A percentile compares a stretch with the other conserved stretches of the same genome.
These are phyloP conservation scores for Triangularia setosa DNA, from an alignment of 2,329 filamentous ascomycete genomes.

Conservation along the genomic window DNA sequence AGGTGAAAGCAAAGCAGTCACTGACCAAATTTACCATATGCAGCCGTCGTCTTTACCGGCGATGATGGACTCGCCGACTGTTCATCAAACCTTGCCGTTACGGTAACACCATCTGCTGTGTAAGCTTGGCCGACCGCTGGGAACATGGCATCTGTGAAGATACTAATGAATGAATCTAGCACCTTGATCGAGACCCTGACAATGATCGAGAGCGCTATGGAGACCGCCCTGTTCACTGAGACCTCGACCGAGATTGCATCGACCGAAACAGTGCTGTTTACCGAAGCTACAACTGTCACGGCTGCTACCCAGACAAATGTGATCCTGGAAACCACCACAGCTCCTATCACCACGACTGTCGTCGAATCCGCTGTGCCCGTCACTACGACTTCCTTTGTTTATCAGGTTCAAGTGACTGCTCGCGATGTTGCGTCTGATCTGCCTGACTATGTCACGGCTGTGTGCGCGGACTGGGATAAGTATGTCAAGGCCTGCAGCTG, in stretches of 20 bases:
- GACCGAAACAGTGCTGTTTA: neutral
- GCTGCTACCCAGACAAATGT: neutral
- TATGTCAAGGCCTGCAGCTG: neutral
- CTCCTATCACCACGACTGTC: neutral
- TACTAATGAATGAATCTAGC: neutral
- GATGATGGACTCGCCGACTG: constrained; percentile 2
- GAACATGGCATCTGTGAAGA: neutral
- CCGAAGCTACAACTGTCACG: neutral
- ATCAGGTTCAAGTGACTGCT: neutral
- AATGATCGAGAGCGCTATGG: neutral
- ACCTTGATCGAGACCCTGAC: constrained; percentile 1
- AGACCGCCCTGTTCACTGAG: constrained; percentile 3
- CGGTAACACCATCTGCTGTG: neutral
- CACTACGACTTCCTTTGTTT: neutral
- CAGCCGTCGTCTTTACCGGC: neutral
- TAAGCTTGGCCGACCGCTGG: neutral
- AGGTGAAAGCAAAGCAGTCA: neutral
- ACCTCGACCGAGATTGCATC: neutral
- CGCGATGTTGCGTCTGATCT: neutral
- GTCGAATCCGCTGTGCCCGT: neutral
- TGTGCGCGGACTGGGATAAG: neutral
- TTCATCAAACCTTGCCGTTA: neutral
- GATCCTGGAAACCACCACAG: neutral
- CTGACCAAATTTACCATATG: too few species aligned
- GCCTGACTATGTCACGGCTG: neutral